A percentile compares a stretch with the other conserved stretches of the same genome.
These are phyloP conservation scores for Eimeria zaria DNA, from an alignment of 169 alveolate genomes.

Conservation along the genomic window DNA sequence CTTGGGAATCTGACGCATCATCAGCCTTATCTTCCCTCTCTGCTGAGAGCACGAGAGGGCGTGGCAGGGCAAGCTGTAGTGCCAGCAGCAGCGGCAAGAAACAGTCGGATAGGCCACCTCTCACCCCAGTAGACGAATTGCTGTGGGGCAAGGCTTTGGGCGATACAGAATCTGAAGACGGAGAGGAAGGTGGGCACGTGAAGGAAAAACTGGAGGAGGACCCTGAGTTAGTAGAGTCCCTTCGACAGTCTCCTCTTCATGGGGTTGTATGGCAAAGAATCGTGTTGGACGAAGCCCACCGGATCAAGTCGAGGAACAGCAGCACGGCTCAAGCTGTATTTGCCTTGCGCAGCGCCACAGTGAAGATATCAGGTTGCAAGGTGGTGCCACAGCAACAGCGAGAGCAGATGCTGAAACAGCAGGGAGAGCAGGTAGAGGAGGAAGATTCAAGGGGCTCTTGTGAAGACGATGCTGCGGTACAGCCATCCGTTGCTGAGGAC, in stretches of 20 bases:
- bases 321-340: slow-evolving; percentile 95
- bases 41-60: slow-evolving; percentile 14
- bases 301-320: slow-evolving; percentile 96
- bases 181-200: slow-evolving; percentile 75
- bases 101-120: not conserved
- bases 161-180: slow-evolving; percentile 67
- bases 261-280: slow-evolving; percentile 90
- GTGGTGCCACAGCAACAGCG: not conserved
- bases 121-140: slow-evolving; percentile 60
- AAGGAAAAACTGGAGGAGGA: slow-evolving; percentile 81
- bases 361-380: slow-evolving; percentile 13
- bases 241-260: slow-evolving; percentile 72
- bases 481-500: not conserved
- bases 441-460: not conserved
- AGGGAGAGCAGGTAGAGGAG: not conserved
- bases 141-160: slow-evolving; percentile 58
- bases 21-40: slow-evolving; percentile 26
- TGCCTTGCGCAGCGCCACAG: slow-evolving; percentile 85
- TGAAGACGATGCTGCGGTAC: not conserved
- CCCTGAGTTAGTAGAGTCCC: slow-evolving; percentile 26
- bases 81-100: slow-evolving; percentile 30
- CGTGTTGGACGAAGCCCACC: slow-evolving; percentile 98
- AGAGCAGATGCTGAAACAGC: not conserved
- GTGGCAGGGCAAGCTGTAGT: not conserved
- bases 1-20: slow-evolving; percentile 26